phyloP scores from a whole-genome alignment of 495 filamentous ascomycete genomes.

The Neurospora sp. region DNA sequence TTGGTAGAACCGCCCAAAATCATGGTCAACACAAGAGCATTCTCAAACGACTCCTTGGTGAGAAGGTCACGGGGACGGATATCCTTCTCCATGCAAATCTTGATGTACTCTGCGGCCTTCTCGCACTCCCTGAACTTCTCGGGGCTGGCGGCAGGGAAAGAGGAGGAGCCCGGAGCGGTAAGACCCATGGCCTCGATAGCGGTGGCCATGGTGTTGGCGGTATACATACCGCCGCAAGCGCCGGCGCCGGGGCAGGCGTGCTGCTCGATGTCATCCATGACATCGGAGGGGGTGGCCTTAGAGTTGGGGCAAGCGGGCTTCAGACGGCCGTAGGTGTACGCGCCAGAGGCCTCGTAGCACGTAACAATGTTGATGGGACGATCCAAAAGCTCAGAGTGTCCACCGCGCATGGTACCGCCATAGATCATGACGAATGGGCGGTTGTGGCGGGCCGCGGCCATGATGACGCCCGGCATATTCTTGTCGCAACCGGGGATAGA shows the following conservation, averaged over 20 bases:
- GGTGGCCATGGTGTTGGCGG: slow-evolving; percentile 95
- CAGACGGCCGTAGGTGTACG: slow-evolving; percentile 66
- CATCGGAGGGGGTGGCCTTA: slow-evolving; percentile 54
- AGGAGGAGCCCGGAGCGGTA: slow-evolving; percentile 79
- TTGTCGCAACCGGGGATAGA: slow-evolving; percentile 96
- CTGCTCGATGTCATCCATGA: slow-evolving; percentile 78
- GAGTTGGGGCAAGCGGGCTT: slow-evolving; percentile 29
- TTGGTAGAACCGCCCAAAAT: slow-evolving; percentile 86
- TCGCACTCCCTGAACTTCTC: slow-evolving; percentile 88
- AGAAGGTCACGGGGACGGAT: slow-evolving; percentile 79
- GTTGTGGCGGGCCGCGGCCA: slow-evolving; percentile 74
- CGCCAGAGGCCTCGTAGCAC: slow-evolving; percentile 85
- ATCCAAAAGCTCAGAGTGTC: slow-evolving; percentile 66
- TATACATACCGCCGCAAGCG: slow-evolving; percentile 96
- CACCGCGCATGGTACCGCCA: slow-evolving; percentile 82
- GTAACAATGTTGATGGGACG: slow-evolving; percentile 81
- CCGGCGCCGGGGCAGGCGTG: slow-evolving; percentile 85
- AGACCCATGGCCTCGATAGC: slow-evolving; percentile 96
- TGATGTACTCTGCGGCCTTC: slow-evolving; percentile 78
- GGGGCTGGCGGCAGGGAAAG: slow-evolving; percentile 76
- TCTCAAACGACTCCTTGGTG: slow-evolving; percentile 80
- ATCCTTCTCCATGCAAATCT: slow-evolving; percentile 73
- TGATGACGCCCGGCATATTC: slow-evolving; percentile 85
- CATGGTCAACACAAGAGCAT: slow-evolving; percentile 90
- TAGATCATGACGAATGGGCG: slow-evolving; percentile 71